Evolutionary conservation across 2,329 filamentous ascomycete genomes (phyloP), one percentile per base, ranked within the genome.

Genomic region (Hypocreales sp.): DNA sequence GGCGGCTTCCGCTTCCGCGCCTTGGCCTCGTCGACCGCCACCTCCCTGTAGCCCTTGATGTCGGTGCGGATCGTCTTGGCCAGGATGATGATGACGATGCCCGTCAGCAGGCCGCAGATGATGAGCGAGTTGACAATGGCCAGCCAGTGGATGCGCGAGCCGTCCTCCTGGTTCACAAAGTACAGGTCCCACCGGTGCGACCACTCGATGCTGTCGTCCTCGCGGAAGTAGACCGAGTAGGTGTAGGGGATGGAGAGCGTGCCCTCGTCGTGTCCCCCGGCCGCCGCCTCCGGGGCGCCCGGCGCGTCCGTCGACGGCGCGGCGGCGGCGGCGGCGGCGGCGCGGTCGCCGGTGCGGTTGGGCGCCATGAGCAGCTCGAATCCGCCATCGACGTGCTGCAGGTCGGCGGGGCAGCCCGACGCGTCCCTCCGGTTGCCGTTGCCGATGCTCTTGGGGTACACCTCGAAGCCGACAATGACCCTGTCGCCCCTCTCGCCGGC

Each of bases 221-320:
- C 79, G 27, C 81, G 74, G 56, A 84, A 93, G 52, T 90, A 92
- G 10, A 92, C 78, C 4, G 82, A 87, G 53, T 92, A 93, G 0
- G 81, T 80, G 51, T 86, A 92, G 0, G 83, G 81, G 27, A 92
- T 76, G 3, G 65, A 72, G 26, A 90, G 50, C 2, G 61, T 67
- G 32, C 79, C 74, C 22, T 76, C 68, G 22, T 61, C 56, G 20
- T 64, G n/a, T n/a, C n/a, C n/a, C n/a, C n/a, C n/a, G n/a, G n/a
- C n/a, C n/a, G n/a, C n/a, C n/a, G n/a, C n/a, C n/a, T n/a, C n/a
- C n/a, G n/a, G n/a, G n/a, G n/a, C n/a, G 7, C 18, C 18, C 7
- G 18, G 10, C 18, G 7, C 18, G 18, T 20, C 18, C 18, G 10
- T 7, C n/a, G n/a, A n/a, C n/a, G n/a, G n/a, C n/a, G n/a, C 61